Conservation (phyloP, 202 grass and related monocot genomes). For the Musa balbisiana region DNA sequence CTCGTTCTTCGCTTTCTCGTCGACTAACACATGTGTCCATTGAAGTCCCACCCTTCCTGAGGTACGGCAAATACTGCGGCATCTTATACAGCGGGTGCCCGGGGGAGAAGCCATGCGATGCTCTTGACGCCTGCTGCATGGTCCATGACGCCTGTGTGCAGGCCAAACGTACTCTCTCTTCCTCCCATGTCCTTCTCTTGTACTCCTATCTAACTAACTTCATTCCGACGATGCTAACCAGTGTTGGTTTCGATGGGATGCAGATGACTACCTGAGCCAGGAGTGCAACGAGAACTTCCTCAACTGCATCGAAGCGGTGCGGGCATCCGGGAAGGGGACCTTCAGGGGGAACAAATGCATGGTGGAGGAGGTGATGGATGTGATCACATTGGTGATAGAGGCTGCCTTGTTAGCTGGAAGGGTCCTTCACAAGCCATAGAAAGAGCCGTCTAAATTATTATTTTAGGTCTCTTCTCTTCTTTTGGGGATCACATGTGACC, state of each 20-base stretch:
- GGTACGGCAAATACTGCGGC: constrained; percentile 98
- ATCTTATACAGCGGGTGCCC: constrained; percentile 96
- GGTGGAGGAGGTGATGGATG: constrained; percentile 90
- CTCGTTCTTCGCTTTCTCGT: not conserved
- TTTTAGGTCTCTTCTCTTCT: too few species aligned
- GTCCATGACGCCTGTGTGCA: constrained; percentile 81
- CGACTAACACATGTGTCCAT: not conserved
- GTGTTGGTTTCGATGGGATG: not conserved
- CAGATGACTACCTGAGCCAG: constrained; percentile 96
- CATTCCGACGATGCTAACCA: not conserved
- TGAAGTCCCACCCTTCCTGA: constrained; percentile 65
- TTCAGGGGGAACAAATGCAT: constrained; percentile 86
- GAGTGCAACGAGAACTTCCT: constrained; percentile 72
- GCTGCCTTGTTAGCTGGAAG: constrained; percentile 75
- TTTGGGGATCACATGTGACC: too few species aligned
- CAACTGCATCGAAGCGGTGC: constrained; percentile 59
- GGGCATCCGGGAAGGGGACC: constrained; percentile 31
- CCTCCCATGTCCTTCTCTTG: not conserved
- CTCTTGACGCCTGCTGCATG: constrained; percentile 98
- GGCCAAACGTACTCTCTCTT: constrained; percentile 29
- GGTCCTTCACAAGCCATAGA: constrained; percentile 84
- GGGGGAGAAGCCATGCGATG: constrained; percentile 82
- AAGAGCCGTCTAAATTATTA: too few species aligned
- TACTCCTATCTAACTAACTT: not conserved
- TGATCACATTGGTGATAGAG: constrained; percentile 75